Base-by-base conservation (phyloP, 2,329 filamentous ascomycete species). In the Aspergillus sp. region DNA sequence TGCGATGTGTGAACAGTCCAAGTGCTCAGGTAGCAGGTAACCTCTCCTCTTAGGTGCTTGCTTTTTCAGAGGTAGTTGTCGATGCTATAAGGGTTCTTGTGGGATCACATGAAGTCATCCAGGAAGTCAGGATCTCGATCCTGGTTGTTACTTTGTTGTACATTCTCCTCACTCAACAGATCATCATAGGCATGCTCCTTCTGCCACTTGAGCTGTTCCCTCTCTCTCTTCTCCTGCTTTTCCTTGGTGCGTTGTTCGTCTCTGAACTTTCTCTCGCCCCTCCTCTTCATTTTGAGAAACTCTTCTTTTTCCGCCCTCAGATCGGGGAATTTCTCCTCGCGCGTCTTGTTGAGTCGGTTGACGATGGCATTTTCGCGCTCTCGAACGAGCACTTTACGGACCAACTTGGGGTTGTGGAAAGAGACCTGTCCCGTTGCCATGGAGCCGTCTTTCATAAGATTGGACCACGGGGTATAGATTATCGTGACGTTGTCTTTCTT, bases 151-250 rank as follows among this genome's bases (percentile, higher is more conserved):
- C 87, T 87, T 22, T 76, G 79, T 49, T 87, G 87, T 80, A 96
- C 83, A 68, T 90, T 89, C 59, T 96, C 91, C 56, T 96, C 92
- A 4, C 85, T 87, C 75, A 96, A 92, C 56, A 97, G 77, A 51
- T 96, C 92, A 73, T 98, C 95, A 75, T 99, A 99, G 2, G 93
- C 94, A 78, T 99, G 94, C n/a, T 96, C 92, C 78, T 95, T 95
- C 77, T 96, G 91, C 84, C 88, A 96, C 76, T 96, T 96, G 78
- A 94, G 86, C 77, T 96, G 89, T 76, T 91, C 90, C 65, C 91
- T 85, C 80, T 97, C 91, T 75, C 92, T 89, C 53, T 72, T 75
- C 62, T 80, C 77, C 58, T 72, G 71, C 63, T 79, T 78, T 46
- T 81, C 78, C 53, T 67, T 69, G 7, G 68, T 66, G 56, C 73